Base-by-base conservation (phyloP, 2,329 filamentous ascomycete genomes). In the Sarocladium brachiariae region DNA sequence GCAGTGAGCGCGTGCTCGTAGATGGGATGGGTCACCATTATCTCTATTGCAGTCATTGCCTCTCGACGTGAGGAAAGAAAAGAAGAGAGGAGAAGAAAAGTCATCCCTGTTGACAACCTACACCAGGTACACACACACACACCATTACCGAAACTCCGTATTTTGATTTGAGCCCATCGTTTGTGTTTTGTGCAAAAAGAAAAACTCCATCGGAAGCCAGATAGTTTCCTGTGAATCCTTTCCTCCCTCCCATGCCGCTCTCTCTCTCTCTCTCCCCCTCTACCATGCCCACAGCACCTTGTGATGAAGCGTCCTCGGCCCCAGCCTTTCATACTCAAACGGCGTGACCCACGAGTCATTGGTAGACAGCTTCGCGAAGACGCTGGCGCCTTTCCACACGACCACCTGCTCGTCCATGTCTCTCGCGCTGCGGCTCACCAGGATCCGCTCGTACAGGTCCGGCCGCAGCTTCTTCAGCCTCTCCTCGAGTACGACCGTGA, bases 341-440 rank as follows among this genome's bases (percentile, higher is more conserved):
- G 82, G 80, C 13, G 85, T 86, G 62, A 97, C 89, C 93, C 93
- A 99, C 61, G 87, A 93, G 66, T 99, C 93, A 69, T 97, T 97
- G 14, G 89, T 91, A 41, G 84, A 80, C 58, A 97, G 72, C 70
- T 95, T 90, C 2, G 89, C 91, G 73, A 96, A 99, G 14, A 99
- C 91, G 64, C 90, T 96, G 1, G 89, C 93, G 3, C 93, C 93
- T 76, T 99, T 99, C 93, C 93, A 99, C 8, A 86, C 84, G 50
- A 97, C 87, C n/a, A 97, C 91, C 69, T 96, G 90, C 53, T 93
- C 89, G 68, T 99, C 93, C 72, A 99, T 86, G 60, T 99, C 93
- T 60, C 92, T 77, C 0, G 93, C 93, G 76, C 76, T 93, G 54
- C 77, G 73, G 54, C 80, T 82, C 49, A 84, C 81, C 21, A 83